Evolutionary conservation across 2,329 filamentous ascomycete species (phyloP), one percentile per base, ranked within the genome.

Genomic region (Trichoderma endophyticum): DNA sequence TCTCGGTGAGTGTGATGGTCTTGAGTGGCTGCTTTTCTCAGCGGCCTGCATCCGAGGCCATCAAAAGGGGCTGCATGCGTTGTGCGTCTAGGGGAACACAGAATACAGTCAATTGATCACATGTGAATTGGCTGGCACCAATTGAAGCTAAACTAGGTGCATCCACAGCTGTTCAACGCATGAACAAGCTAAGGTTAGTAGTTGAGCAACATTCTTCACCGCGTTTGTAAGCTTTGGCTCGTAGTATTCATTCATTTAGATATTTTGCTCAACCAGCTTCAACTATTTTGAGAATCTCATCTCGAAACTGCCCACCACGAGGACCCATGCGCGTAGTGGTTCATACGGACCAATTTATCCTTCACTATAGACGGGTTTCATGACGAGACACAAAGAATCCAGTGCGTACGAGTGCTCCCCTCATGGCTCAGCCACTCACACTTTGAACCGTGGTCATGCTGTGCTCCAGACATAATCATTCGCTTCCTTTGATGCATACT

Each of bases 1-100:
- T 70, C 30, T 70, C 67, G 67, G 67, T 70, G 67, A 54, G 36
- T 61, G 36, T 70, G n/a, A 28, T 51, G 26, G 28, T 2, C 4
- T 61, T 70, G 39, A 62, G 28, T 70, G 67, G 67, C 67, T 54
- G 14, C 12, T 4, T 39, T 18, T 26, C 34, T 18, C 18, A 14
- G 32, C 30, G 4, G 15, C 48, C 30, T 66, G 63, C 63, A 39
- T 34, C 18, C 28, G 62, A 54, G 48, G 28, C 63, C 63, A 34
- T 51, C 43, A 34, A 21, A 34, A 24, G 11, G 48, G 21, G 48
- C 48, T 57, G 51, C 64, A 66, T 39, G 28, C 26, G 36, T 30
- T 24, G 34, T 18, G 63, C 56, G n/a, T 70, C 56, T 26, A 26
- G 15, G 66, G 39, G 43, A 24, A 34, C 57, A 60, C 30, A 21